Evolutionary conservation across 768 basidiomycete genomes (phyloP), one percentile per base, ranked within the genome.

Genomic region (Lactarius akahatsu): DNA sequence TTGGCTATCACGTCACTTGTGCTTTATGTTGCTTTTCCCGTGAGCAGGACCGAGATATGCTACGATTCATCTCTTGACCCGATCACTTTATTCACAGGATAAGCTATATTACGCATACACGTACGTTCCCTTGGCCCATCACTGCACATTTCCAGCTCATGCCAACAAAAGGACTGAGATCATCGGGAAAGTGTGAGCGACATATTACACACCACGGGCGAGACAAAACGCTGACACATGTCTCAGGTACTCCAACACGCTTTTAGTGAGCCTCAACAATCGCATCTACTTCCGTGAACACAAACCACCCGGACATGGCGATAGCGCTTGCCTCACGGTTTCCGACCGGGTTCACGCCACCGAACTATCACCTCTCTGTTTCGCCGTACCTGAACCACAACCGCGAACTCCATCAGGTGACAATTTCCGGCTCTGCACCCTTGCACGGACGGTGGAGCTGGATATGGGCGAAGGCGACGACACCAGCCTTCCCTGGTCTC

Each of bases 261-360:
- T 47, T n/a, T 47, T 47, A 47, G 45, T 23, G 45, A 47, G 45
- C 45, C n/a, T 47, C 45, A 47, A 47, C n/a, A 47, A 47, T 23
- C 45, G 45, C n/a, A 47, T 47, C n/a, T 47, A 23, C 45, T 47
- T 47, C 20, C 45, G 45, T 47, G 45, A 47, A 23, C 45, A 23
- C 4, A 8, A 47, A 23, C 45, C n/a, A 47, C 45, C 45, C 16
- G 45, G 9, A 47, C 20, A 47, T 23, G 10, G 45, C n/a, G n/a
- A 47, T n/a, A n/a, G 45, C n/a, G n/a, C n/a, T 47, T 23, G 1
- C n/a, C n/a, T 26, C 47, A 6, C 47, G 10, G 47, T 50, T 11
- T 50, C 47, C 23, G 23, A 26, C 2, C 11, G 5, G 47, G 11
- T 50, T 23, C n/a, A 11, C 47, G 1, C 23, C 1, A 23, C 23